Evolutionary conservation across 495 filamentous ascomycete species (phyloP), one percentile per base, ranked within the genome.

Genomic region (Aspergillus saccharolyticus): DNA sequence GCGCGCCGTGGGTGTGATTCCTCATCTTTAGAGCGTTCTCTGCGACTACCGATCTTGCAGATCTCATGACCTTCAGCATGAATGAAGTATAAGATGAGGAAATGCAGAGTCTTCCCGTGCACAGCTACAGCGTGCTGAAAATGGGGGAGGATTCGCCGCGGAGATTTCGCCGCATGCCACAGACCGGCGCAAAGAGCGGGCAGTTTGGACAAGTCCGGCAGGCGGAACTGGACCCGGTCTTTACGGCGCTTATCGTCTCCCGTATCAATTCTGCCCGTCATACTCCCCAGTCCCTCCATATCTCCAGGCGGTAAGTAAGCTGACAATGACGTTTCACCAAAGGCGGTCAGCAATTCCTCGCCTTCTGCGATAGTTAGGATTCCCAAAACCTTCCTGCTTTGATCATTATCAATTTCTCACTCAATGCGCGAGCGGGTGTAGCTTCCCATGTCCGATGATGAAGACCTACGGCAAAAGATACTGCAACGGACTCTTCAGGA

Each of bases 401-500:
- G n/a, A n/a, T n/a, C n/a, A n/a, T 45, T 42, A 9, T 4, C 12
- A 3, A 42, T 19, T n/a, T 4, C 8, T 18, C 25, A 33, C 18
- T 42, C 16, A 17, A 16, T 39, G 18, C 17, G 20, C 57, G 43
- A 43, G 25, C 50, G 14, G 17, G 44, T 47, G n/a, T 30, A 33
- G 25, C 28, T 58, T 62, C 61, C 33, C 62, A 75, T 73, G 67
- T 66, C 70, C 59, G 66, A 74, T 54, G 67, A 77, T 76, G 73
- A 62, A 56, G 68, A 74, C 53, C 44, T 79, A 48, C 71, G 67
- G 54, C 74, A 72, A 57, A 62, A 73, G 57, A 73, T 78, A 33
- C 66, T 79, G 58, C 72, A 75, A 42, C 70, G 65, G 22, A 79
- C 74, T n/a, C 68, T 79, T 5, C 54, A 64, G 39, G 75, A 78